Evolutionary conservation across 257 asterid genomes (phyloP), one percentile per base, ranked within the genome.

Genomic region (Solanum chmielewskii): DNA sequence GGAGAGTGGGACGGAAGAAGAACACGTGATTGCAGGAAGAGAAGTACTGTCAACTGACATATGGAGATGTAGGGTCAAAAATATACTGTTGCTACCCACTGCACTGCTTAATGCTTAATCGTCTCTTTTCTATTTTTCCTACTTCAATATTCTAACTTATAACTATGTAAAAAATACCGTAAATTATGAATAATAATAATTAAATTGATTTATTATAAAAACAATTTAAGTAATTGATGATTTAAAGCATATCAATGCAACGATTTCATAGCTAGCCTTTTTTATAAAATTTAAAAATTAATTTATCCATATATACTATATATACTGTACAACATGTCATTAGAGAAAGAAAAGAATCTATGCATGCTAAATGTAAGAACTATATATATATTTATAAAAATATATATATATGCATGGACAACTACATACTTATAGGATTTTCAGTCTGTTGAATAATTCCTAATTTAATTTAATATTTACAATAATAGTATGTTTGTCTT

Each of bases 1-100:
- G 60, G 2, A 23, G 42, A 12, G 37, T 74, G 52, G 64, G 78
- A 39, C 5, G 82, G 49, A 31, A 23, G 85, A 81, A 25, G 86
- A 86, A 86, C 91, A 90, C 89, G 92, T 88, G 93, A 90, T 88
- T 73, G 83, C 59, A 35, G 80, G 39, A 80, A 16, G 29, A 80
- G 31, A 47, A 60, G 70, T 62, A 62, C 86, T 62, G 85, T 74
- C 39, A 80, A 80, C 83, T 69, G 84, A 45, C 69, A 45, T 13
- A 44, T 47, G 71, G 41, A 73, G 45, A 4, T 31, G 44, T 4
- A 16, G 13, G 35, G 44, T 80, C 85, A 68, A 80, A 80, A 29
- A 33, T 71, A 31, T 70, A 70, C 44, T 71, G 86, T 64, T 3
- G 15, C 60, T 44, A 39, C 41, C 29, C 86, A 44, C 62, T 25